A percentile compares a stretch with the other conserved stretches of the same genome.
These are phyloP conservation scores for Yamadazyma trypodendri DNA, from an alignment of 1,139 yeast species.

Conservation along the genomic window DNA sequence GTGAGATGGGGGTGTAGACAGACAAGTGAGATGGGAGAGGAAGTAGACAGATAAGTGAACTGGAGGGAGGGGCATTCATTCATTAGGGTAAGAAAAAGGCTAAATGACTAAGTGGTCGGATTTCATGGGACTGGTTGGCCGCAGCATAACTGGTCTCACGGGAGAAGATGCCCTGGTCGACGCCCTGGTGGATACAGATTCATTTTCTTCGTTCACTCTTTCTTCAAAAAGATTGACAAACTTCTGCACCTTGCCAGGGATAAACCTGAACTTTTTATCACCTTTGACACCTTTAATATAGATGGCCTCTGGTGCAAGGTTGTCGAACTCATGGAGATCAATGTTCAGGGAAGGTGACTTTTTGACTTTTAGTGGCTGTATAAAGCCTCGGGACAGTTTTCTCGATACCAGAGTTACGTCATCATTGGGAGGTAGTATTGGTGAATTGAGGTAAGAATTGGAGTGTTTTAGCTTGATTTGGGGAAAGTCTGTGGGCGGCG, in stretches of 20 bases:
- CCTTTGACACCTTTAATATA: conserved; percentile 43
- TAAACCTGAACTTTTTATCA: conserved; percentile 46
- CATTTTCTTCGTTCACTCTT: conserved; percentile 22
- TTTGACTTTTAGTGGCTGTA: conserved; percentile 9
- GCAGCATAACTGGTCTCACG: too few species aligned
- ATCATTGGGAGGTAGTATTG: conserved; percentile 5
- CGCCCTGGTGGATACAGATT: conserved; percentile 5
- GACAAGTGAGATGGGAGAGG: neutral
- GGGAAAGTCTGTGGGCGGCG: conserved; percentile 4
- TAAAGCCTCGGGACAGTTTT: conserved; percentile 13
- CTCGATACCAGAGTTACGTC: conserved; percentile 7
- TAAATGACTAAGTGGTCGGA: too few species aligned
- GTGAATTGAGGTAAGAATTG: conserved; percentile 9
- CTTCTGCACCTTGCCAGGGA: conserved; percentile 50
- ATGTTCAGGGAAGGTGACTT: conserved; percentile 15
- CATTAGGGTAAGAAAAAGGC: too few species aligned
- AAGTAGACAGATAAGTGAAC: too few species aligned
- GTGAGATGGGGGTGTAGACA: conserved; percentile 11
- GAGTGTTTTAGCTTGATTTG: conserved; percentile 13
- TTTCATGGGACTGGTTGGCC: too few species aligned
- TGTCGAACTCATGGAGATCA: conserved; percentile 16
- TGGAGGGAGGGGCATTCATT: too few species aligned
- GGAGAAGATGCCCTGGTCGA: conserved; percentile 8
- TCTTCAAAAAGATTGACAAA: conserved; percentile 48
- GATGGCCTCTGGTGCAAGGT: conserved; percentile 30